These are phyloP conservation scores for Ascocoryne sarcoides DNA, from an alignment of 2,329 filamentous ascomycete genomes.

Conservation along the genomic window DNA sequence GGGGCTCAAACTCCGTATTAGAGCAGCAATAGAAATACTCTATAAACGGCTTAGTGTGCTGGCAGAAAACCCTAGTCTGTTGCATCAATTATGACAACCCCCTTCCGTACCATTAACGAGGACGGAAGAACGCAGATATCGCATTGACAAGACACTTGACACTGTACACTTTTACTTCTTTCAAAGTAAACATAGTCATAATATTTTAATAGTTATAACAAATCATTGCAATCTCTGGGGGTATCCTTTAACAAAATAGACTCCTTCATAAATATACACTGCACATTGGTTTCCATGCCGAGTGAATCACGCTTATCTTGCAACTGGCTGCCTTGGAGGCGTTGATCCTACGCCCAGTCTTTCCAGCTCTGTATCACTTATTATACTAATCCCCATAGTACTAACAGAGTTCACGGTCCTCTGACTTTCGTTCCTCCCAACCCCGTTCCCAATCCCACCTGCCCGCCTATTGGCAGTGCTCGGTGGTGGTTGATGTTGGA, in stretches of 20 bases:
- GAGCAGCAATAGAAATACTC: no score
- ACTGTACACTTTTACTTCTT: no score
- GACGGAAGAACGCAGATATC: no score
- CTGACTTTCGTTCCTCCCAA: slow-evolving; percentile 12
- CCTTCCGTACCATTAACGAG: no score
- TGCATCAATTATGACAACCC: no score
- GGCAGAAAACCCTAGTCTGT: no score
- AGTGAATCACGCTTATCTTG: neutral
- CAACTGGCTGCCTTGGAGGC: neutral
- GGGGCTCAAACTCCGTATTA: no score
- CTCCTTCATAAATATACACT: neutral
- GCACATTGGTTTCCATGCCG: no score
- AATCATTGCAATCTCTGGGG: neutral
- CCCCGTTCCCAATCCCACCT: neutral
- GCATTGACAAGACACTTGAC: no score
- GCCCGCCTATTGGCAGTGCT: neutral
- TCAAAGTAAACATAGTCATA: no score
- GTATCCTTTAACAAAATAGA: neutral
- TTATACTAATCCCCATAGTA: slow-evolving; percentile 11
- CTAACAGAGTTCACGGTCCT: slow-evolving; percentile 15
- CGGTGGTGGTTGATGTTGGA: neutral
- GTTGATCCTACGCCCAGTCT: slow-evolving; percentile 16
- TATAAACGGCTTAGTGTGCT: no score
- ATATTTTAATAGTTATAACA: no score
- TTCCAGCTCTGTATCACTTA: slow-evolving; percentile 20